These are phyloP conservation scores for Heritiera littoralis DNA, from an alignment of 345 rosid genomes.

Conservation along the genomic window DNA sequence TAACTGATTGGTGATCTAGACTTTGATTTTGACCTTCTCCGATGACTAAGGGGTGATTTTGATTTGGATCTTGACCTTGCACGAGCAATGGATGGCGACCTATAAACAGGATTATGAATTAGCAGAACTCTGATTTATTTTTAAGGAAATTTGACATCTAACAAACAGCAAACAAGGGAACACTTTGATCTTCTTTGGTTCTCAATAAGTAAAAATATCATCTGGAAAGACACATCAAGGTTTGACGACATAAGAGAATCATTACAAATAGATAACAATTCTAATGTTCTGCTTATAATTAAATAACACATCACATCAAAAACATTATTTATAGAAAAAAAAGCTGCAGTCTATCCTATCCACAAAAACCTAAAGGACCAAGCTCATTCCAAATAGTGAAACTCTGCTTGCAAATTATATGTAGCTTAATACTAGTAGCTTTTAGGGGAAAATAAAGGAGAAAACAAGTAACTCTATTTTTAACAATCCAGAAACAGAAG, in stretches of 20 bases:
- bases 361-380: neutral
- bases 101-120: constrained; percentile 15
- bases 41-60: constrained; percentile 49
- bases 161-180: neutral
- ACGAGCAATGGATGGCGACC: constrained; percentile 75
- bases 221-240: neutral
- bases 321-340: neutral
- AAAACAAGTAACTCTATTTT: neutral
- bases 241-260: neutral
- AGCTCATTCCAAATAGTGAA: neutral
- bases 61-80: constrained; percentile 70
- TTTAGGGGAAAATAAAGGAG: neutral
- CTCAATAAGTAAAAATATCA: neutral
- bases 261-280: neutral
- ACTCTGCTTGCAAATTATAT: constrained; percentile 1
- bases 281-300: neutral
- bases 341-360: neutral
- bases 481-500: neutral
- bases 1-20: constrained; percentile 74
- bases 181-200: neutral
- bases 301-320: neutral
- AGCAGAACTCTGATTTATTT: neutral
- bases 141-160: neutral
- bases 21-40: constrained; percentile 60
- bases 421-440: neutral